Conservation (phyloP, 352 stramenopile genomes). For the Pythium angustatum region DNA sequence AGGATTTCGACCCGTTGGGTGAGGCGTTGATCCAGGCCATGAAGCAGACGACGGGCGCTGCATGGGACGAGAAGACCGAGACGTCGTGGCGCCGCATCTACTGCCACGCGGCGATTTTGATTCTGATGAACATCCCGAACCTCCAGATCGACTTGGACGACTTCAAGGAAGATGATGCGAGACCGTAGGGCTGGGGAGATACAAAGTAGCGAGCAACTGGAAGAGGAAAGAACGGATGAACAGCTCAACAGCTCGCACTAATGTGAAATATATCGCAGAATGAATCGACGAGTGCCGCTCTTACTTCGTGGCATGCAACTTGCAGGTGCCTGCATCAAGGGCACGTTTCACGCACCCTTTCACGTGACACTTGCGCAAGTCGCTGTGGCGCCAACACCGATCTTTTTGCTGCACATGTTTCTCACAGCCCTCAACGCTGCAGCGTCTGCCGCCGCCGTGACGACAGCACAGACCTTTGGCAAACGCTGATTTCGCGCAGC, state of each 20-base stretch:
- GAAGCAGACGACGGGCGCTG: conserved; percentile 46
- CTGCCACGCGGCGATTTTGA: conserved; percentile 62
- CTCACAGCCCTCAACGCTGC: not conserved
- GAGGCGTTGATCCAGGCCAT: conserved; percentile 65
- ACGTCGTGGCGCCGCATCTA: conserved; percentile 61
- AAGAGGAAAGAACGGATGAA: too few species aligned
- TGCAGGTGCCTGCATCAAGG: too few species aligned
- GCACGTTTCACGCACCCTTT: too few species aligned
- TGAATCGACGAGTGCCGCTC: too few species aligned
- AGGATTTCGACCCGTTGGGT: conserved; percentile 66
- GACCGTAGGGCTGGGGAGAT: not conserved
- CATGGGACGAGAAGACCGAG: conserved; percentile 55
- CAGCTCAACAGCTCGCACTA: too few species aligned
- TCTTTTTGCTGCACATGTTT: too few species aligned
- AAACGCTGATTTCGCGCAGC: not conserved
- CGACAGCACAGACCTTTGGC: not conserved
- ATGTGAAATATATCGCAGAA: too few species aligned
- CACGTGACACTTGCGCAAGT: too few species aligned
- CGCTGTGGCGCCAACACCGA: too few species aligned
- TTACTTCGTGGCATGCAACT: too few species aligned
- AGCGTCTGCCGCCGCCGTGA: not conserved
- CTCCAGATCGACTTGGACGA: conserved; percentile 48
- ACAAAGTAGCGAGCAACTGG: too few species aligned
- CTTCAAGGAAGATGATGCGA: conserved; percentile 35
- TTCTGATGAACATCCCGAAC: conserved; percentile 67